Base-by-base conservation (phyloP, 2,329 filamentous ascomycete genomes). In the Plectosphaerella cucumerina region DNA sequence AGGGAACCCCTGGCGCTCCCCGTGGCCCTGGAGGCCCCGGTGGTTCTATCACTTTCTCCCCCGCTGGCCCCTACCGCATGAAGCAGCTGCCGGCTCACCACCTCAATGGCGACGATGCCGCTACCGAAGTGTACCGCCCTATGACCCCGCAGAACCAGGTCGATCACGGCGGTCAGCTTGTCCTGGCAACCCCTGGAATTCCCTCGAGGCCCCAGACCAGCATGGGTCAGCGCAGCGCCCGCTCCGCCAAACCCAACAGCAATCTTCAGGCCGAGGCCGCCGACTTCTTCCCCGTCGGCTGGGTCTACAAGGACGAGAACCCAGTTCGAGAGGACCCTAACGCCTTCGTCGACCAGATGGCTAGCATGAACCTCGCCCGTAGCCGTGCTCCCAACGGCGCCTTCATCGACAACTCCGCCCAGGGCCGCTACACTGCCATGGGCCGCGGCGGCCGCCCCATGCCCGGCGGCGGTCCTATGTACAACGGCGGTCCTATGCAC, bases 201-300 rank as follows among this genome's bases (percentile, higher is more conserved):
- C 26, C 26, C 12, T 8, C 12, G 8, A 31, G 54, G 12, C 50
- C 53, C 39, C 35, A 47, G 20, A 53, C 50, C 47, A 41, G 50
- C 26, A 56, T 56, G 46, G 49, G 49, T 17, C 44, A 55, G 15
- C 53, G 47, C 14, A 21, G 26, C 22, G 22, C 56, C 54, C 11
- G 46, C 18, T n/a, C 46, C 35, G 21, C 46, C 12, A 11, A 31
- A 11, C 26, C 9, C 8, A 11, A 31, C 26, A 31, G 23, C 22
- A 12, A 15, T 15, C 71, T 69, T 53, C 61, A 65, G 9, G 61
- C 65, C 33, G 63, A 59, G 33, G 65, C 63, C n/a, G 58, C 62
- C 5, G 67, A 70, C 49, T 66, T 67, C 22, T 65, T 63, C 22
- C 65, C 64, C 14, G 50, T 56, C 9, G 62, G 62, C 34, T 59